Conservation (phyloP, 2,329 filamentous ascomycete species). For the Stenocarpella maydis region DNA sequence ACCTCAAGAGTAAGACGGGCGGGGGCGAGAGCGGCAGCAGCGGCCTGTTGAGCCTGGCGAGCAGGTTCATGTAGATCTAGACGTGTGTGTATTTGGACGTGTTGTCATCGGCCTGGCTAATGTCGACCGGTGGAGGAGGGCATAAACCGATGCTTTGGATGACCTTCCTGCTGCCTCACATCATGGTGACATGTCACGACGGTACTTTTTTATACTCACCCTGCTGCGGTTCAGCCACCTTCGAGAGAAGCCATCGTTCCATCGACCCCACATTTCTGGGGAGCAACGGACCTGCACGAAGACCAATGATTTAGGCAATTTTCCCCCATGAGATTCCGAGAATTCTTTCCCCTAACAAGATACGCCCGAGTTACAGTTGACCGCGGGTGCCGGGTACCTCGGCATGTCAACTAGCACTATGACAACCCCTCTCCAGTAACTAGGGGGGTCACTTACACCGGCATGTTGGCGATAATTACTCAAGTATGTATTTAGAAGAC, state of each 20-base stretch:
- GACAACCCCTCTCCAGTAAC: constrained; percentile 1
- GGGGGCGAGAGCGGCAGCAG: constrained; percentile 53
- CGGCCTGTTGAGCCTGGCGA: constrained; percentile 55
- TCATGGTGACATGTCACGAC: neutral
- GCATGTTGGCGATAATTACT: neutral
- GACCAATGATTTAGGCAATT: neutral
- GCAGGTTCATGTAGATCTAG: constrained; percentile 52
- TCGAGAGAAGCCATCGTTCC: neutral
- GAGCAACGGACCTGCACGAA: neutral
- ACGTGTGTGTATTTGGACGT: neutral
- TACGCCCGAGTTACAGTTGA: neutral
- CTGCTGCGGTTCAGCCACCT: neutral
- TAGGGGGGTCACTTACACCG: neutral
- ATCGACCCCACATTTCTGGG: neutral
- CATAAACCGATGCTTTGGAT: neutral
- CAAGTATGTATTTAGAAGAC: neutral
- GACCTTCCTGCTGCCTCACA: neutral
- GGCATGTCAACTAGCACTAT: constrained; percentile 13
- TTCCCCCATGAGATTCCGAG: neutral
- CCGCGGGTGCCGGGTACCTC: neutral
- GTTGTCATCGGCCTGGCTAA: no score
- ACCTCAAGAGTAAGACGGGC: constrained; percentile 74
- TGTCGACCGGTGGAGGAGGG: neutral
- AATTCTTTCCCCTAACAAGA: neutral
- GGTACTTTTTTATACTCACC: neutral